Conservation (phyloP, 768 basidiomycete genomes). For the Nidularia pulvinata region DNA sequence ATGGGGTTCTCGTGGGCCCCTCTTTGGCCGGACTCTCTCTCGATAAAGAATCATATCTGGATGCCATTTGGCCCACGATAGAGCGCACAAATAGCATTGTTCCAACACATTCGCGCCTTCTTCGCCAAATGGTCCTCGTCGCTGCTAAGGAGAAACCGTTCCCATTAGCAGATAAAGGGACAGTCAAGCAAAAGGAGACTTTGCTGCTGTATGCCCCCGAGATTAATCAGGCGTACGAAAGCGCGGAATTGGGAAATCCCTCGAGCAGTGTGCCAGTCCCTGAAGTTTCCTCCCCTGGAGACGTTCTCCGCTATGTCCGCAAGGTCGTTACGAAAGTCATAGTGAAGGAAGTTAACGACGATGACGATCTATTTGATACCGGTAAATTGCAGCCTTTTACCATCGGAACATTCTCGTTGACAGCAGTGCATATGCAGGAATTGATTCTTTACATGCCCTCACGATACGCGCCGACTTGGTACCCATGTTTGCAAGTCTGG, state of each 20-base stretch:
- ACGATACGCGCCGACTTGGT: slow-evolving; percentile 5
- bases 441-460: slow-evolving; percentile 7
- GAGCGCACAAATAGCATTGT: slow-evolving; percentile 16
- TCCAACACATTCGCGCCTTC: slow-evolving; percentile 20
- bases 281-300: slow-evolving; percentile 3
- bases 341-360: slow-evolving; percentile 1
- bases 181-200: slow-evolving; percentile 11
- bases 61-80: slow-evolving; percentile 16
- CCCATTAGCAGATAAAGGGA: slow-evolving; percentile 17
- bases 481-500: slow-evolving; percentile 2
- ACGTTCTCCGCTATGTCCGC: slow-evolving; percentile 1
- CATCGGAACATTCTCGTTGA: no score
- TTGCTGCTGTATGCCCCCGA: slow-evolving; percentile 17
- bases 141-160: slow-evolving; percentile 15
- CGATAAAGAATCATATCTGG: slow-evolving; percentile 7
- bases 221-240: slow-evolving; percentile 18
- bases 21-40: not conserved
- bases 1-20: slow-evolving; percentile 15
- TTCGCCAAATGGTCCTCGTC: slow-evolving; percentile 18
- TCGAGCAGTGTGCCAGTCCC: not conserved
- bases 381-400: not conserved
- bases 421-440: not conserved
- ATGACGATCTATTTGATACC: slow-evolving; percentile 6
- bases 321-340: not conserved
- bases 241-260: not conserved